Percentiles rank a stretch among this genome's conserved stretches.
These are phyloP conservation scores for Alternaria triticina DNA, from an alignment of 2,329 filamentous ascomycete species.

Conservation along the genomic window DNA sequence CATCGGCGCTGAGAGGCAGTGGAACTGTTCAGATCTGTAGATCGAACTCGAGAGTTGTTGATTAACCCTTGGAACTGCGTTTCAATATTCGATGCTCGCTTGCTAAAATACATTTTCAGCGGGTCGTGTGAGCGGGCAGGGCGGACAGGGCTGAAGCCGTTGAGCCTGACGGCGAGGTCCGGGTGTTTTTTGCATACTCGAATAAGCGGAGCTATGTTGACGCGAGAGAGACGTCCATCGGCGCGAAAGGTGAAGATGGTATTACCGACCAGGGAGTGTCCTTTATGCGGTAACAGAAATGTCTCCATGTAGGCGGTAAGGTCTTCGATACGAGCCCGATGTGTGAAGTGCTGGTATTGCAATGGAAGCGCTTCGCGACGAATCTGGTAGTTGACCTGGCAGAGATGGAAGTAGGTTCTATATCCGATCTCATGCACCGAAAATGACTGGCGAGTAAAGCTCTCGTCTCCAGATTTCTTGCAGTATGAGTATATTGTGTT, in stretches of 20 bases:
- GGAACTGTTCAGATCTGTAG: not conserved
- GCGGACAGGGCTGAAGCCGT: not conserved
- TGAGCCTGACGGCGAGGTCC: not conserved
- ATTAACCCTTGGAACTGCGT: not conserved
- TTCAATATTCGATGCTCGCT: not conserved
- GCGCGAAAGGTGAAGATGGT: not conserved
- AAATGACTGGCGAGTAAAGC: not conserved
- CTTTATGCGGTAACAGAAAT: not conserved
- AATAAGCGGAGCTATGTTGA: not conserved
- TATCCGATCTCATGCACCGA: not conserved
- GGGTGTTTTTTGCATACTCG: not conserved
- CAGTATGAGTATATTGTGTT: not conserved
- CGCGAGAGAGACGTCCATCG: fast-evolving
- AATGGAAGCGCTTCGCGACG: not conserved
- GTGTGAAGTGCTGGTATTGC: not conserved
- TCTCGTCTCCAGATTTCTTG: fast-evolving
- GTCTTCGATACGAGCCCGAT: not conserved
- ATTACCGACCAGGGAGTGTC: not conserved
- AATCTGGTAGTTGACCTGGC: not conserved
- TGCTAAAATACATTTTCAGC: too few species aligned
- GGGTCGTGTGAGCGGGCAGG: too few species aligned
- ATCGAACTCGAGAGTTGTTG: not conserved
- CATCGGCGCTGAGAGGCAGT: not conserved
- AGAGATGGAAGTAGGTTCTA: not conserved
- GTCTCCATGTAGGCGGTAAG: not conserved